Evolutionary conservation across 768 basidiomycete genomes (phyloP).

Genomic region (Kwoniella sp.): DNA sequence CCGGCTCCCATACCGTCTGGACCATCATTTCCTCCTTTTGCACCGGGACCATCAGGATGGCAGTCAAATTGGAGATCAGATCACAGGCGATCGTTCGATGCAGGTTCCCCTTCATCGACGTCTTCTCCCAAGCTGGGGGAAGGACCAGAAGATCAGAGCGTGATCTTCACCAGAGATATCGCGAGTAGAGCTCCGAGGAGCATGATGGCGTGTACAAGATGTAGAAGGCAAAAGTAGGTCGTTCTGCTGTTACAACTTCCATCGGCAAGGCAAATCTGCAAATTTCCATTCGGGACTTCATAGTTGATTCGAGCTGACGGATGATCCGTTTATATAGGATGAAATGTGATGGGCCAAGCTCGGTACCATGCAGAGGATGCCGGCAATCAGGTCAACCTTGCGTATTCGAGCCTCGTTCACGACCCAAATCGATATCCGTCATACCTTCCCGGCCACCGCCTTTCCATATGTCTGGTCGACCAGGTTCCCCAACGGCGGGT

Average conservation of each 20-base stretch:
- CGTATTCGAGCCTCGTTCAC: conserved; percentile 46
- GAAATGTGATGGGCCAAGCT: conserved; percentile 51
- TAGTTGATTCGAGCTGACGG: conserved; percentile 2
- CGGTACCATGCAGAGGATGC: conserved; percentile 49
- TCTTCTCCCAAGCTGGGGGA: conserved; percentile 20
- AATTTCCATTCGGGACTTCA: not conserved
- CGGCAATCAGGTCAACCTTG: conserved; percentile 42
- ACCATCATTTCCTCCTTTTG: conserved; percentile 23
- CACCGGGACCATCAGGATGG: conserved; percentile 32
- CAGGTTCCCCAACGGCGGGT: conserved; percentile 33
- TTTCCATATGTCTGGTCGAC: conserved; percentile 34
- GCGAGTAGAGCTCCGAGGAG: conserved; percentile 32
- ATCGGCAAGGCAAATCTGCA: not conserved
- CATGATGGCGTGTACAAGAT: conserved; percentile 40
- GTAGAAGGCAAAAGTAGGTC: conserved; percentile 35
- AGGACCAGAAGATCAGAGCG: conserved; percentile 11
- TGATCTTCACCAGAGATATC: conserved; percentile 27
- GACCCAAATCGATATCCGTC: conserved; percentile 51
- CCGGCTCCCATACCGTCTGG: conserved; percentile 30
- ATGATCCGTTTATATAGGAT: conserved; percentile 30
- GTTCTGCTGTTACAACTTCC: not conserved
- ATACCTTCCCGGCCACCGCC: conserved; percentile 45
- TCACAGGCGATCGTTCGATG: conserved; percentile 27
- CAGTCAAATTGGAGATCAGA: conserved; percentile 23
- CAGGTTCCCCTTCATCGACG: conserved; percentile 17